Conservation (phyloP, 331 rosid genomes). For the Malus hybrid region DNA sequence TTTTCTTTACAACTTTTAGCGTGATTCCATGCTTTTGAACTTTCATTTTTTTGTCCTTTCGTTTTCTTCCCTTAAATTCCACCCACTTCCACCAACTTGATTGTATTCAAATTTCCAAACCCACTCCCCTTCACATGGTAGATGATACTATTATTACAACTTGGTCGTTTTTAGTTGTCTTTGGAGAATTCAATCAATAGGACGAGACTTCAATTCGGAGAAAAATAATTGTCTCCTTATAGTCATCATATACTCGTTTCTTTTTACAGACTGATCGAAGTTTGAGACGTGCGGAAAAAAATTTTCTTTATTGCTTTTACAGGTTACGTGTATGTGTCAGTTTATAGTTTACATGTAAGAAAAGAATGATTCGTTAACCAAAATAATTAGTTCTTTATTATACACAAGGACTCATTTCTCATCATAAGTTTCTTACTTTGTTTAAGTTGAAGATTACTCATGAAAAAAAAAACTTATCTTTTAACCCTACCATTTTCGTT, state of each 20-base stretch:
- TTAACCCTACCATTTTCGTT: no score
- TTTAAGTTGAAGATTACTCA: no score
- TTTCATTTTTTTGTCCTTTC: conserved; percentile 21
- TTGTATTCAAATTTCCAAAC: not conserved
- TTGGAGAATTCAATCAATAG: not conserved
- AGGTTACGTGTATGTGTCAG: no score
- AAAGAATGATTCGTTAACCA: no score
- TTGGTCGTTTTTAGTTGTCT: not conserved
- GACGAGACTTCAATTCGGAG: not conserved
- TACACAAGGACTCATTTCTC: no score
- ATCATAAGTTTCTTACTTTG: no score
- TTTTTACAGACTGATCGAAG: not conserved
- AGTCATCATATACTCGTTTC: not conserved
- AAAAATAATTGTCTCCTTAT: not conserved
- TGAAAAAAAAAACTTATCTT: no score
- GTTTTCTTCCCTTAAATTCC: not conserved
- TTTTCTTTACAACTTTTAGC: conserved; percentile 15
- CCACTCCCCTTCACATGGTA: not conserved
- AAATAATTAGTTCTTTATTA: no score
- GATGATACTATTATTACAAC: not conserved
- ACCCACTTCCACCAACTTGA: conserved; percentile 34
- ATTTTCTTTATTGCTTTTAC: no score
- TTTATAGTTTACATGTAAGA: no score
- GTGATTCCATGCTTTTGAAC: conserved; percentile 27
- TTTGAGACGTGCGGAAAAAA: not conserved